Base-by-base conservation (phyloP, 202 grass and related monocot genomes). In the Elaeis oleifera region DNA sequence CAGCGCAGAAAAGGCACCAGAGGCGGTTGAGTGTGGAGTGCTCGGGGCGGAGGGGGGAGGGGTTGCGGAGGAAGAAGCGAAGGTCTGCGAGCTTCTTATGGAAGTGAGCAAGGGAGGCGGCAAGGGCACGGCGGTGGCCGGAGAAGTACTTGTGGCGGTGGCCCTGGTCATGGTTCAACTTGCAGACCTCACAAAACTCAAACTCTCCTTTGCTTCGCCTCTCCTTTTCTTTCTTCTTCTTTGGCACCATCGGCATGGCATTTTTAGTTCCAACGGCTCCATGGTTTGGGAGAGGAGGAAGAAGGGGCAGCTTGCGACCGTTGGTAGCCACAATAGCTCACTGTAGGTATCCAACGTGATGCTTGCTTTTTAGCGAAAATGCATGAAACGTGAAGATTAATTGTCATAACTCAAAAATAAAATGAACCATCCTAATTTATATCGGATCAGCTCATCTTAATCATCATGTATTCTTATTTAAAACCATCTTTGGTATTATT, bases 121-220 rank as follows among this genome's bases (percentile, higher is more conserved):
- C 49, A 51, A 92, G 80, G 17, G 85, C 72, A 29, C 20, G 18
- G 17, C 50, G 67, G 71, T 91, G 84, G 5, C 69, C 66, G 2
- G 57, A 61, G 68, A 79, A 79, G 68, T 96, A 96, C 70, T 81
- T 79, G 77, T 97, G 88, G 50, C 82, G 82, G 16, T 74, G 79
- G 5, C 88, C 92, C 58, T 89, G 88, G 68, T 86, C 77, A 74
- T 97, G 88, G 77, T 92, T 85, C 59, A 71, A 54, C 61, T 58
- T 78, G 75, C 92, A 92, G 29, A 99, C 69, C 53, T 86, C 82
- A 77, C 88, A 99, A 81, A 82, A 83, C 53, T 90, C 71, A 65
- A 88, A 87, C 21, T 16, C 64, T 20, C 8, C 19, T 16, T 20
- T 6, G 39, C 16, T 14, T 44, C 36, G 36, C 36, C 11, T 44